Evolutionary conservation across 176 grass and related monocot species (phyloP), one percentile per base, ranked within the genome.

Genomic region (Aegilops longissima): DNA sequence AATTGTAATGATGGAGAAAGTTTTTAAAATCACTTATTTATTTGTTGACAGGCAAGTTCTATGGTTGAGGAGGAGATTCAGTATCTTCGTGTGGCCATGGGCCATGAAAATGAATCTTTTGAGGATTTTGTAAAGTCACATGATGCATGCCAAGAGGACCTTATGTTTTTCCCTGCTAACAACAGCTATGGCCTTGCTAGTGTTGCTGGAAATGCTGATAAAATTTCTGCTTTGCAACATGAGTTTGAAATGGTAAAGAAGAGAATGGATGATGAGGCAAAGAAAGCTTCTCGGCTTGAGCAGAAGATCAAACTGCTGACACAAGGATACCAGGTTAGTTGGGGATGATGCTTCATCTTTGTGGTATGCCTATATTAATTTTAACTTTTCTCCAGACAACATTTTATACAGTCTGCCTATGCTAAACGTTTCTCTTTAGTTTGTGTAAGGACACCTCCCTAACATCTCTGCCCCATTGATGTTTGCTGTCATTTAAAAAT

Each of bases 271-370:
- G 95, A 95, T 77, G 95, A 98, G 85, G 89, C 93, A 59, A 98
- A 98, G 85, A 91, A 93, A 85, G 93, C 95, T 30, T 87, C 87
- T 70, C 87, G 90, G 21, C 87, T 95, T 79, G 95, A 95, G 77
- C 95, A 98, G 80, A 98, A 98, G 75, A 93, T 98, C 58, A 98
- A 98, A 73, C 83, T 98, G 76, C 85, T 98, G 70, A 98, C 93
- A 78, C 93, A 93, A 86, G 95, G 95, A 76, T 92, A 95, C 83
- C 95, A 98, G 89, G 95, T 98, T 90, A 70, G 62, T 54, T 39
- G 84, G 64, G 8, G 7, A 73, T 72, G 24, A 3, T 77, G 47
- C 73, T 54, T 44, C 0, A 8, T 76, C 47, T 73, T 38, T 80
- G 17, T 14, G 35, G 20, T 61, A 33, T 63, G 71, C 85, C 21